Conservation (phyloP, 202 grass and related monocot genomes). For the Brachypodium distachyon region DNA sequence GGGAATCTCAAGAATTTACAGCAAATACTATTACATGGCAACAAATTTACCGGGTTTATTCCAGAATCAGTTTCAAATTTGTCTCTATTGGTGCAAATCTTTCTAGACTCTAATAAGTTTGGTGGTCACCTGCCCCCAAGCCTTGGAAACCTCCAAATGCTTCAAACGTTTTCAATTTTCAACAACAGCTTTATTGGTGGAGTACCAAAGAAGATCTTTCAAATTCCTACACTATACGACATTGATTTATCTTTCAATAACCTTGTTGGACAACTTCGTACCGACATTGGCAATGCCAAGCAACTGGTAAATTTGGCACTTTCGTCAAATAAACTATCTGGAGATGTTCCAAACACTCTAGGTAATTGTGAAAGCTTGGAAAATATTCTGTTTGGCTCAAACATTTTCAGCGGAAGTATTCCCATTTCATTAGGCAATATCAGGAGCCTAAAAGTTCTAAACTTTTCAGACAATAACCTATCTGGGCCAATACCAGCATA, state of each 20-base stretch:
- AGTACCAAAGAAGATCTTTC: not conserved
- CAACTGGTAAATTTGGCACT: not conserved
- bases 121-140: not conserved
- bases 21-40: not conserved
- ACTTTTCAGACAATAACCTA: not conserved
- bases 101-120: not conserved
- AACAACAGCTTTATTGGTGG: not conserved
- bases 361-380: not conserved
- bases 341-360: not conserved
- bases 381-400: not conserved
- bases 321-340: not conserved
- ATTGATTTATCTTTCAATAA: slow-evolving; percentile 3
- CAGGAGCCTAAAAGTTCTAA: not conserved
- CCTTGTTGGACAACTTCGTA: not conserved
- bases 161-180: not conserved
- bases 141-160: not conserved
- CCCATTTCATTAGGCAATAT: not conserved
- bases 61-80: slow-evolving; percentile 14
- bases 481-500: not conserved
- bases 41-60: not conserved
- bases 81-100: not conserved
- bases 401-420: not conserved
- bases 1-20: not conserved
- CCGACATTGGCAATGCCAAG: not conserved
- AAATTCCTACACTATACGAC: not conserved